Percentiles rank a stretch among this genome's conserved stretches.
Evolutionary conservation across 116 monocot species (phyloP).

Genomic region (Iris pallida): DNA sequence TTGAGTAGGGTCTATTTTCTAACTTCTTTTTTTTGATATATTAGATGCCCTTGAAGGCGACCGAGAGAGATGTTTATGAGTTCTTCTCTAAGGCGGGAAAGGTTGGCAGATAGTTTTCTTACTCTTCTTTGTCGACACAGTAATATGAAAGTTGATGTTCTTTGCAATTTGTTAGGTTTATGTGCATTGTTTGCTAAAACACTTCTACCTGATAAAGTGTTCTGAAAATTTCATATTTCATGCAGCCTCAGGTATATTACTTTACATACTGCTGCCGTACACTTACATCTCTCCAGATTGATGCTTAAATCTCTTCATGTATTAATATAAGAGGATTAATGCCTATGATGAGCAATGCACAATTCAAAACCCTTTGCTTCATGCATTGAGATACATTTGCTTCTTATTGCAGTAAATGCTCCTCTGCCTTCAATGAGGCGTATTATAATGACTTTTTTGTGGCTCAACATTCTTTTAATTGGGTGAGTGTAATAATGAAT

Average conservation of each 20-base stretch:
- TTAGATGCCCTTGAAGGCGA: conserved; percentile 77
- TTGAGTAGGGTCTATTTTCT: not conserved
- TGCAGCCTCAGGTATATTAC: conserved; percentile 35
- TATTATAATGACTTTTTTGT: conserved; percentile 59
- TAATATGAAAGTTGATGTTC: conserved; percentile 17
- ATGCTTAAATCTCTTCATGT: no score
- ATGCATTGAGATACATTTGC: conserved; percentile 50
- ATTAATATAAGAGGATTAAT: not conserved
- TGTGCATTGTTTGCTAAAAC: conserved; percentile 20
- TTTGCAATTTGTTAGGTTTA: conserved; percentile 30
- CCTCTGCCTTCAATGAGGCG: conserved; percentile 14
- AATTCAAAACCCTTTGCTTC: conserved; percentile 10
- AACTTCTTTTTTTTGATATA: not conserved
- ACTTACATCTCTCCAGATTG: no score
- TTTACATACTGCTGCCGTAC: conserved; percentile 12
- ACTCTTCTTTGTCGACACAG: conserved; percentile 4
- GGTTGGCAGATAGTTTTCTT: conserved; percentile 30
- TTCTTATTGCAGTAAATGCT: conserved; percentile 59
- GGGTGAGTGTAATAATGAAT: conserved; percentile 46
- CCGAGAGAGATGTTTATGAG: conserved; percentile 74
- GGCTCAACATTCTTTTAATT: conserved; percentile 56
- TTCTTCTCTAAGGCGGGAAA: conserved; percentile 88
- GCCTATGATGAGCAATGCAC: conserved; percentile 7
- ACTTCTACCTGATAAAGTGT: conserved; percentile 29
- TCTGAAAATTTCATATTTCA: conserved; percentile 26